Evolutionary conservation across 352 stramenopile species (phyloP).

Genomic region (Pythium brassicae): DNA sequence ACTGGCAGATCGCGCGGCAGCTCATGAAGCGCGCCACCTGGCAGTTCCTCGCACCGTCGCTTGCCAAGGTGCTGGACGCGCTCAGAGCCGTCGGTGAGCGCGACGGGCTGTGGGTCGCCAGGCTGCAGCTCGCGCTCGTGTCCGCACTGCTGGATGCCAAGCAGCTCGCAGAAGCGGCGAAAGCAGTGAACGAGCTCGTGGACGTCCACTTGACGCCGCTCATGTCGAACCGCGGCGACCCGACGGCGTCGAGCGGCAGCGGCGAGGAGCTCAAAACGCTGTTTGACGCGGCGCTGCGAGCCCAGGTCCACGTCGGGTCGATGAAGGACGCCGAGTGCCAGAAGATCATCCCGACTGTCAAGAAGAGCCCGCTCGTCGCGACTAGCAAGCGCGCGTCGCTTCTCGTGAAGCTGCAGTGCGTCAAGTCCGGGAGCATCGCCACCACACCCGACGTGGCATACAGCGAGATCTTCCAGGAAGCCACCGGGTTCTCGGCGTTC

Average conservation of each 20-base stretch:
- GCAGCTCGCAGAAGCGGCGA: conserved; percentile 46
- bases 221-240: conserved; percentile 14
- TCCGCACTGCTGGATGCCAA: conserved; percentile 68
- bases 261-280: conserved; percentile 28
- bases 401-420: conserved; percentile 58
- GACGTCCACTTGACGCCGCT: conserved; percentile 54
- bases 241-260: neutral
- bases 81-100: conserved; percentile 65
- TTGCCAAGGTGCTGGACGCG: conserved; percentile 61
- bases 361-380: conserved; percentile 25
- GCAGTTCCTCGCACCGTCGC: conserved; percentile 65
- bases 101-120: conserved; percentile 63
- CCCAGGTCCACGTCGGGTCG: conserved; percentile 68
- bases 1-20: conserved; percentile 80
- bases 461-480: conserved; percentile 62
- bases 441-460: conserved; percentile 35
- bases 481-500: conserved; percentile 38
- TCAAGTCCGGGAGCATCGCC: conserved; percentile 48
- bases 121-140: conserved; percentile 62
- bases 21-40: conserved; percentile 80
- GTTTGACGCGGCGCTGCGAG: conserved; percentile 59
- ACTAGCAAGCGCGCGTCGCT: conserved; percentile 38
- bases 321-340: conserved; percentile 77
- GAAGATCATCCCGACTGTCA: conserved; percentile 62
- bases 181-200: conserved; percentile 61